Base-by-base conservation (phyloP, 2,329 filamentous ascomycete species). In the Penicillium sp. region DNA sequence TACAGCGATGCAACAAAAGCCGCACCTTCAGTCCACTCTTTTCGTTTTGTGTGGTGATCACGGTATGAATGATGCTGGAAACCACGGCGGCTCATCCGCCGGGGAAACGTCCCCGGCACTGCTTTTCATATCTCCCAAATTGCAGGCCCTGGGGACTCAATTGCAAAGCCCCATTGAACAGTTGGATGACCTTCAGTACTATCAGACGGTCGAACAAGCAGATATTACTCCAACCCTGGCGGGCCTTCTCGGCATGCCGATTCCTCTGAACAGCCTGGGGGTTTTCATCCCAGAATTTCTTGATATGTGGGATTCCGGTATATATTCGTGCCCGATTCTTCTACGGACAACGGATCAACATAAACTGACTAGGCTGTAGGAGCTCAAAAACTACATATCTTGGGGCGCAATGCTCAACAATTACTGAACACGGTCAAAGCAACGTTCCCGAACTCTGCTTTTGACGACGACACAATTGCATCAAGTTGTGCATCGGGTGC, bases 11-110 rank as follows among this genome's bases (percentile, higher is more conserved):
- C 81, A 88, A 64, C 79, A 79, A 4, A 75, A 88, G 50, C 68
- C 80, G 1, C 87, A 96, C 69, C 82, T 96, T 1, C 68, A 82
- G 28, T 88, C 88, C 4, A 91, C 92, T 0, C 75, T 99, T 2
- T 81, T 99, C 41, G 85, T 99, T 3, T 74, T 99, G 6, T 90
- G 87, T 50, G 94, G 94, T 50, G 95, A 99, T 64, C 94, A 99
- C 68, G 94, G 94, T n/a, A 99, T 99, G 94, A 99, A 97, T 62
- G 92, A 97, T 63, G 94, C 90, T 18, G 94, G 94, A 2, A 97
- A 97, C 61, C 94, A 99, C 68, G 94, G 94, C 27, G 94, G 92
- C 35, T 96, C 92, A 9, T 92, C 92, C 0, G 83, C 90, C 1
- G 92, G 94, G 39, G 94, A 99, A 75, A 97, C 94, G 1, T 96